Evolutionary conservation across 2,329 filamentous ascomycete genomes (phyloP), one percentile per base, ranked within the genome.

Genomic region (Clarireedia sp.): DNA sequence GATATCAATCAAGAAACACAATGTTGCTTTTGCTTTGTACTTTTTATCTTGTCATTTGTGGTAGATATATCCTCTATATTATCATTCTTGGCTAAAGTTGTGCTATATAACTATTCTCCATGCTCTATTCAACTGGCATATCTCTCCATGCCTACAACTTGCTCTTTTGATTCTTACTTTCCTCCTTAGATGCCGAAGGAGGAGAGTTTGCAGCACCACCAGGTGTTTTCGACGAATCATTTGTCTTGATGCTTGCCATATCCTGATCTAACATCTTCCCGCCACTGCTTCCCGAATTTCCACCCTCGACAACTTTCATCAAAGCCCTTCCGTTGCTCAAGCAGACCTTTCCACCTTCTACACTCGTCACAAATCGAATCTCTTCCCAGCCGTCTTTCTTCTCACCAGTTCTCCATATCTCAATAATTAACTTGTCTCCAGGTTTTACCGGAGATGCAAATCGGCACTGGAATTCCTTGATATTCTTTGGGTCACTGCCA

Each of bases 401-500:
- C 64, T 84, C 75, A 1, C 90, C 90, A 21, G 81, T 89, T 68
- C 79, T 78, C 91, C 91, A 96, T 50, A 88, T 88, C 68, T 89
- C 83, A 5, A 85, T 89, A 37, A 89, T 79, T 29, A 96, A 78
- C 74, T 87, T 90, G 69, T 94, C 88, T 21, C 87, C 89, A 0
- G 90, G 89, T 68, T 82, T 84, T 8, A 96, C 90, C 1, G 90
- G 90, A 60, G 83, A 86, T 12, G 89, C 89, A 69, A 96, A 96
- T 44, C 90, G 78, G 17, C 90, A 90, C 74, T 92, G 89, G 75
- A 92, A 96, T 72, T 94, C 89, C 73, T 83, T 88, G 63, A 96
- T 77, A 66, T 92, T 95, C 62, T 80, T 80, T 1, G 90, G 87
- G 67, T 95, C 81, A 69, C 86, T 86, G 47, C 79, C 86, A 46